Evolutionary conservation across 129 eudicot species (phyloP), one percentile per base, ranked within the genome.

Genomic region (Dittrichia graveolens): DNA sequence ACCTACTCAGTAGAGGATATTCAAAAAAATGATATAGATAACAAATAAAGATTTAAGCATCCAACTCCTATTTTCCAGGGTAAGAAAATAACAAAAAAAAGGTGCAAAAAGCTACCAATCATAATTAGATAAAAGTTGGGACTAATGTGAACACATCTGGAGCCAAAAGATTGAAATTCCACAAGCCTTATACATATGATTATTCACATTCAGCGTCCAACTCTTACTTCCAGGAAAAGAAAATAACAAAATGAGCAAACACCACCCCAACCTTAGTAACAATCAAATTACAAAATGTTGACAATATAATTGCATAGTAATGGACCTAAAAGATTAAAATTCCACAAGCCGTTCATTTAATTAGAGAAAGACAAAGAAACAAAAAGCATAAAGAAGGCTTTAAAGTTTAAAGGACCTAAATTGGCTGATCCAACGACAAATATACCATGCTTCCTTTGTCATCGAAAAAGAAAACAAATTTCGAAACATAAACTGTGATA

Each of bases 1-100:
- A 48, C 71, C 43, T 7, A 38, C 11, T 11, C 65, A 41, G 11
- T 55, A 60, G 16, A 44, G 54, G 44, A 44, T 72, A 44, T 45
- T 59, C 67, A 72, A 37, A 24, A 24, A 44, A 59, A 45, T 72
- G 55, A 24, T 3, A 19, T 13, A 71, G 31, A 42, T 15, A 31
- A 16, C 7, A 71, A 31, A 71, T 45, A 37, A 72, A 44, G 47
- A 45, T 63, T 72, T 3, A 72, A 57, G 31, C 57, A 58, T 58
- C 76, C 76, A 72, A 31, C 46, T 72, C 68, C 58, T 31, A 59
- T 47, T 58, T 58, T 72, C 58, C 37, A 72, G 58, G 7, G 40
- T 72, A 59, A 72, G 16, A 7, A 72, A 59, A 48, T 34, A 31
- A 34, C 46, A 45, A 72, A 34, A 45, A 24, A 3, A 4, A 3